Conservation (phyloP, 306 rosid genomes). For the Dryas octopetala region DNA sequence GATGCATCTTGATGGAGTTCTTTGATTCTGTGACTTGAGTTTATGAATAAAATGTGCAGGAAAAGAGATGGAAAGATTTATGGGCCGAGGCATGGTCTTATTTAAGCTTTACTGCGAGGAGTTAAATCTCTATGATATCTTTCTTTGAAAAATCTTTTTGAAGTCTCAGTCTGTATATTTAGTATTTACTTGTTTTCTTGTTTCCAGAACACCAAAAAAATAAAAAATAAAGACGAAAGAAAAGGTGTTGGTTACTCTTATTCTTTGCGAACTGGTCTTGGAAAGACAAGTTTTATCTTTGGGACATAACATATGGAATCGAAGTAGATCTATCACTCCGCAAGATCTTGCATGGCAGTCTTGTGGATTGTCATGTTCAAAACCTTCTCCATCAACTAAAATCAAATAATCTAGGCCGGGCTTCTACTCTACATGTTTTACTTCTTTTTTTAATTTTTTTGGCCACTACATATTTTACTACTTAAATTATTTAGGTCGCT, state of each 20-base stretch:
- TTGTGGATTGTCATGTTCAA: background rate
- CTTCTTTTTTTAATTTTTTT: too few species aligned
- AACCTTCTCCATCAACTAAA: background rate
- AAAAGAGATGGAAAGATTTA: background rate
- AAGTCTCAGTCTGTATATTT: background rate
- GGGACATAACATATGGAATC: background rate
- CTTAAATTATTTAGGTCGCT: too few species aligned
- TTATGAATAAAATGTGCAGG: constrained; percentile 15
- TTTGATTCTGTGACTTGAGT: background rate
- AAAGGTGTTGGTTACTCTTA: background rate
- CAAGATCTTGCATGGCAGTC: background rate
- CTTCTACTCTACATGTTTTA: too few species aligned
- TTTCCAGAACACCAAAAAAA: background rate
- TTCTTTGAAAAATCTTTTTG: background rate
- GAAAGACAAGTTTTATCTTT: background rate
- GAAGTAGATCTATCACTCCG: too few species aligned
- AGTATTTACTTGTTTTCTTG: background rate
- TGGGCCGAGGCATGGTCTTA: background rate
- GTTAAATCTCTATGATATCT: background rate
- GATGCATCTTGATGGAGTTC: background rate
- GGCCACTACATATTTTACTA: too few species aligned
- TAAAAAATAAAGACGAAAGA: background rate
- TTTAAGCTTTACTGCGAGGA: background rate
- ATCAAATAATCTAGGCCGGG: too few species aligned
- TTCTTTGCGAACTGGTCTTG: background rate